phyloP scores from a whole-genome alignment of 352 stramenopile species.

The Globisporangium middletonii region DNA sequence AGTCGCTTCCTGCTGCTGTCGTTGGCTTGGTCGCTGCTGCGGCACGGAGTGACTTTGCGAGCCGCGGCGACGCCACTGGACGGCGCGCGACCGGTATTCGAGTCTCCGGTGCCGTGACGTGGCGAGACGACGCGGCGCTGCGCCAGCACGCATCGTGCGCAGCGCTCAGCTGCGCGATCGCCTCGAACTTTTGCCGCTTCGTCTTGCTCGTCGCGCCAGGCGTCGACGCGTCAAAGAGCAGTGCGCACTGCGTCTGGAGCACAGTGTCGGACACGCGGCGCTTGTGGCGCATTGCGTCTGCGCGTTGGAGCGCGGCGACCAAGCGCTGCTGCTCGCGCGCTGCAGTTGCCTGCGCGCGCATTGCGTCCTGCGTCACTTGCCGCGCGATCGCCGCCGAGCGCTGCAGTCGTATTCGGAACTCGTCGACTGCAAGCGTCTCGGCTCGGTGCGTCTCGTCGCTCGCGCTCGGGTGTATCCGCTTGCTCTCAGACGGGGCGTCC shows the following conservation, averaged over 20 bases:
- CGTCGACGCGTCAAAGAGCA: slow-evolving; percentile 20
- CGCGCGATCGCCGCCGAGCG: slow-evolving; percentile 41
- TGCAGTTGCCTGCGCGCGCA: slow-evolving; percentile 19
- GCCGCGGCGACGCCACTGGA: no score
- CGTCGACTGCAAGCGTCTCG: slow-evolving; percentile 24
- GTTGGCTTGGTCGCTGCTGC: not conserved
- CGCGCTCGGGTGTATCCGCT: slow-evolving; percentile 15
- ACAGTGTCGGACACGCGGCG: slow-evolving; percentile 56
- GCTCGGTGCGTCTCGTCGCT: not conserved
- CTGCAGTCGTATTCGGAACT: slow-evolving; percentile 65
- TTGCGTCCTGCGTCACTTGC: slow-evolving; percentile 29
- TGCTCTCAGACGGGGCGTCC: not conserved
- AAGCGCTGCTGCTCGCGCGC: slow-evolving; percentile 38
- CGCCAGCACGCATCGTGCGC: slow-evolving; percentile 33
- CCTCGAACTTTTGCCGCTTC: slow-evolving; percentile 26
- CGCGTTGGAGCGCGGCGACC: slow-evolving; percentile 27
- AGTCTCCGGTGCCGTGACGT: slow-evolving; percentile 10
- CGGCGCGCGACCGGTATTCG: slow-evolving; percentile 6
- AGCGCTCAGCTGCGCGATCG: slow-evolving; percentile 42
- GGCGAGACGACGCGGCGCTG: not conserved
- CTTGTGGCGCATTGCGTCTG: slow-evolving; percentile 40
- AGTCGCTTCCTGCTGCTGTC: slow-evolving; percentile 12
- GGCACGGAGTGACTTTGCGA: no score
- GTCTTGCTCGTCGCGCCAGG: slow-evolving; percentile 20
- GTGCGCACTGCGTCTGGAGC: slow-evolving; percentile 48